Evolutionary conservation across 345 rosid species (phyloP).

Genomic region (Eucalyptus cloeziana): DNA sequence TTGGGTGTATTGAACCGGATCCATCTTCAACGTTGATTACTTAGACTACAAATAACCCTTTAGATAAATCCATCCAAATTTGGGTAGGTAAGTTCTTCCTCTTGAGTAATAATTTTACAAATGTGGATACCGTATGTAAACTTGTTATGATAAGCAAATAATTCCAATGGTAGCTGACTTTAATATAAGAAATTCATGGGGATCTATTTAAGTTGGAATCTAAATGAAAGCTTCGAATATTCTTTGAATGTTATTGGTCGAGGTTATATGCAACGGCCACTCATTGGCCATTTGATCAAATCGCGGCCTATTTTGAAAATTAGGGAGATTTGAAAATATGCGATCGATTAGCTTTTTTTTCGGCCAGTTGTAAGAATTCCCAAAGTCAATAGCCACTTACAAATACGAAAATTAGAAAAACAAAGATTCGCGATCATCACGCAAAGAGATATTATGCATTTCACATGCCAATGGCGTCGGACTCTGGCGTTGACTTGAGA

Average conservation of each 20-base stretch:
- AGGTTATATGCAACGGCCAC: not conserved
- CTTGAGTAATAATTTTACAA: not conserved
- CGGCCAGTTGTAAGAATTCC: not conserved
- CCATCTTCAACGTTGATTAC: not conserved
- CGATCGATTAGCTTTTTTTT: not conserved
- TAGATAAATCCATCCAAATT: not conserved
- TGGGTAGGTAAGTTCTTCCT: not conserved
- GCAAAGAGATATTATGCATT: not conserved
- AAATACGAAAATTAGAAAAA: not conserved
- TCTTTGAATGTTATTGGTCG: not conserved
- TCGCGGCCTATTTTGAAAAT: not conserved
- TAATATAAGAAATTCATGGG: not conserved
- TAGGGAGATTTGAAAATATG: not conserved
- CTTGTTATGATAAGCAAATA: not conserved
- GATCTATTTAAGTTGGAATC: not conserved
- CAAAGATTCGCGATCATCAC: not conserved
- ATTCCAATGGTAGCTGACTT: not conserved
- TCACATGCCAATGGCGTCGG: fast-evolving
- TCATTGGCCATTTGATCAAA: not conserved
- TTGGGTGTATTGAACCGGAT: fast-evolving
- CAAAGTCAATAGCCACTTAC: not conserved
- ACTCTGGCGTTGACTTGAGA: not conserved
- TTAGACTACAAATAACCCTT: not conserved
- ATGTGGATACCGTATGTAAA: not conserved
- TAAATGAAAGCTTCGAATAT: not conserved